phyloP scores from a whole-genome alignment of 2,329 filamentous ascomycete genomes.

The Myriosclerotinia duriaeana region DNA sequence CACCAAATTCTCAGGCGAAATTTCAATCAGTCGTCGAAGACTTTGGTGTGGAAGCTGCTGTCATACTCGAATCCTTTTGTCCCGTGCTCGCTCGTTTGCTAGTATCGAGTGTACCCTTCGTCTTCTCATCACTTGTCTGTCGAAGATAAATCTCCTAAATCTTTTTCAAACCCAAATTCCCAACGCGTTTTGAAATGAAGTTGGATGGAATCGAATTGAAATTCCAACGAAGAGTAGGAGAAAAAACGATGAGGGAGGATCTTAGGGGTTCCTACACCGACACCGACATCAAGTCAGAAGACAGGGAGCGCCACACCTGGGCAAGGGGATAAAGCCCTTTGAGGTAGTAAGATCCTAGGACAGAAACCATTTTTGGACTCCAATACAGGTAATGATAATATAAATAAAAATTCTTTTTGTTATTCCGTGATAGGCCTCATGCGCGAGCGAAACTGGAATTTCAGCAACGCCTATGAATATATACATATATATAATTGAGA shows the following conservation, averaged over 20 bases:
- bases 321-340: not conserved
- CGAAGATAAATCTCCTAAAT: not conserved
- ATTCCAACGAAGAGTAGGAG: not conserved
- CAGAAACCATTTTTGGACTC: not conserved
- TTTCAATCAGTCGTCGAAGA: not conserved
- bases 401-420: not conserved
- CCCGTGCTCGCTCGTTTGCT: not conserved
- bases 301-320: slow-evolving; percentile 1
- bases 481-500: too few species aligned
- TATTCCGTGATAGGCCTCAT: not conserved
- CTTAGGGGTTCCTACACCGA: not conserved
- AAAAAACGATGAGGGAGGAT: not conserved
- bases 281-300: not conserved
- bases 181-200: not conserved
- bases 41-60: not conserved
- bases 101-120: not conserved
- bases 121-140: slow-evolving; percentile 9
- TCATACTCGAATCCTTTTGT: not conserved
- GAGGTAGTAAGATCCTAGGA: not conserved
- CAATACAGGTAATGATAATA: not conserved
- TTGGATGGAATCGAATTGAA: not conserved
- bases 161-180: not conserved
- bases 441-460: not conserved
- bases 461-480: not conserved
- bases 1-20: not conserved